Base-by-base conservation (phyloP, 2,329 filamentous ascomycete species). In the Trichoderma koningii region DNA sequence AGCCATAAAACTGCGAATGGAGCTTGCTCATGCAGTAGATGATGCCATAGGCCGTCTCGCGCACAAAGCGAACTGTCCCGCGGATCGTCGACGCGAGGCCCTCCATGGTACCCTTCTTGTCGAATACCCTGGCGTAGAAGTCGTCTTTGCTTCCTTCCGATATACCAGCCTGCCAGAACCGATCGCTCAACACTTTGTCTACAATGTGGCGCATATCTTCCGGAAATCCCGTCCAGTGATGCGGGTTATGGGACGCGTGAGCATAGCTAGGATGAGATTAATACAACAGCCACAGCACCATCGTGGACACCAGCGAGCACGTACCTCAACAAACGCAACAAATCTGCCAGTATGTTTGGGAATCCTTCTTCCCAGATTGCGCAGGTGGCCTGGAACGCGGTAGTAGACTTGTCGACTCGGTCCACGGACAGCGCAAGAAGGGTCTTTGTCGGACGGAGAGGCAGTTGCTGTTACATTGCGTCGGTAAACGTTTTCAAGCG, bases 101-200 rank as follows among this genome's bases (percentile, higher is more conserved):
- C 77, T 99, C 95, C 64, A 97, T 86, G 0, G 93, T 97, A 47
- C 85, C 86, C 76, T 93, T 96, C 64, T 95, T 97, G 38, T 92
- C 90, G 64, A 92, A 87, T 2, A 99, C 94, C 47, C 92, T 87
- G 38, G 92, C 91, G 76, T 97, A 98, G 75, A 99, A 99, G 66
- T 98, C 94, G 68, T 98, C 95, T 75, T 95, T 93, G 71, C 92
- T 98, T 28, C 96, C 95, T 67, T 89, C 91, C 0, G 95, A 98
- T 57, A 99, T 99, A 10, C 95, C 95, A 7, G 93, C 92, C 80
- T 99, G 95, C 95, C 95, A 99, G 76, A 99, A 99, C 26, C 95
- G 86, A 76, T 99, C 95, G 15, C 93, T 96, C 23, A 99, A 80
- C 21, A 98, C 92, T 23, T 91, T 86, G 50, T 87, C 85, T 45